Conservation (phyloP, 257 asterid species). For the Salvia rosmarinus region DNA sequence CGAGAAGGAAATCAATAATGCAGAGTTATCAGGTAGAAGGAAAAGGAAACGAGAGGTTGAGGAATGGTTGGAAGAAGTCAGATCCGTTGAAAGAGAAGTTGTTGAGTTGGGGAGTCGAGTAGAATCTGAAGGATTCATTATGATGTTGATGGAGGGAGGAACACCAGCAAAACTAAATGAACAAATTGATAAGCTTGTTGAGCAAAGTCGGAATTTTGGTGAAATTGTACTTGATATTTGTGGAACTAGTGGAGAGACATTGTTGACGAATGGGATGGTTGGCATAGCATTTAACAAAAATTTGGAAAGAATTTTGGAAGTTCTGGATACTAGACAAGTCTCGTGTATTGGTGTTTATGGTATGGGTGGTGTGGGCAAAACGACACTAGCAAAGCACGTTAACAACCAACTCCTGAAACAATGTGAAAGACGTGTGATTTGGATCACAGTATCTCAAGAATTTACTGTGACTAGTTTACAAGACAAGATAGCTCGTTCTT, state of each 20-base stretch:
- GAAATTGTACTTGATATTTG: neutral
- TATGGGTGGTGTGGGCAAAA: slow-evolving; percentile 22
- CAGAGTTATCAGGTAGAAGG: neutral
- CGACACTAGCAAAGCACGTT: slow-evolving; percentile 16
- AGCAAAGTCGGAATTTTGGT: slow-evolving; percentile 1
- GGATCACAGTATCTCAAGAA: slow-evolving; percentile 25
- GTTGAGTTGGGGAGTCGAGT: neutral
- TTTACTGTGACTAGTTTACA: neutral
- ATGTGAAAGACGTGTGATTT: neutral
- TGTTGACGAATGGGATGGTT: neutral
- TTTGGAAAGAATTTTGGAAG: neutral
- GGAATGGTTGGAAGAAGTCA: neutral
- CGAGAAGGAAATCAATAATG: neutral
- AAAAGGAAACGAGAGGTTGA: slow-evolving; percentile 6
- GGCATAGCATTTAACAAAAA: neutral
- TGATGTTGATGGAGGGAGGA: neutral
- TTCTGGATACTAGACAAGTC: neutral
- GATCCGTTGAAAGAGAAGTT: neutral
- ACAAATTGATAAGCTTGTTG: neutral
- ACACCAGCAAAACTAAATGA: neutral
- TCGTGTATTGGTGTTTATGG: slow-evolving; percentile 17
- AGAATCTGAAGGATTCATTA: neutral
- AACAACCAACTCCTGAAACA: neutral
- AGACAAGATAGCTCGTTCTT: neutral
- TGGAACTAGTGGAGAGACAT: neutral